A percentile compares a stretch with the other conserved stretches of the same genome.
These are phyloP conservation scores for Limonium bicolor DNA, from an alignment of 148 eudicot genomes.

Conservation along the genomic window DNA sequence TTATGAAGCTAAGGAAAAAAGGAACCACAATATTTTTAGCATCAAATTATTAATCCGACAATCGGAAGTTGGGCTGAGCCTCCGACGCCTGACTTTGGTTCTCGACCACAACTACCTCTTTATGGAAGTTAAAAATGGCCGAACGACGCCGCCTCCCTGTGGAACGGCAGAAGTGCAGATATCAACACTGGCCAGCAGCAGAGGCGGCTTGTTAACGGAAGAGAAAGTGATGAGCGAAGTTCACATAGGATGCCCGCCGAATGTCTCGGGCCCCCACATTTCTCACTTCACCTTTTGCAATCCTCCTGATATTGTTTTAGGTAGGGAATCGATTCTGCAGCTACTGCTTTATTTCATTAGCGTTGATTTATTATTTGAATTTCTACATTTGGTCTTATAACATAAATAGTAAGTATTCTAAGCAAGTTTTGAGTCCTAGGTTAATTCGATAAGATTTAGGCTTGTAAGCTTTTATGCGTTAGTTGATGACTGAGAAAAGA, in stretches of 20 bases:
- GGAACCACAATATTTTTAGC: too few relatives aligned
- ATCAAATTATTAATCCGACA: too few relatives aligned
- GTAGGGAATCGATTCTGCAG: too few relatives aligned
- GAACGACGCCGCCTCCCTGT: background rate
- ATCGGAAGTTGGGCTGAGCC: too few relatives aligned
- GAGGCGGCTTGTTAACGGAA: constrained; percentile 12
- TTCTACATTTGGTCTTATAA: too few relatives aligned
- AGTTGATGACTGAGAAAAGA: constrained; percentile 12
- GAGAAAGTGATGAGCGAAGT: constrained; percentile 86
- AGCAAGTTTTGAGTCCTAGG: too few relatives aligned
- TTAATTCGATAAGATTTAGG: too few relatives aligned
- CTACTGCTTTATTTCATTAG: background rate
- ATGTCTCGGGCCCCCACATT: constrained; percentile 32
- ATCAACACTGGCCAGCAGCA: background rate
- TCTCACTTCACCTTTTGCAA: constrained; percentile 57
- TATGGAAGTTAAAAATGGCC: too few relatives aligned
- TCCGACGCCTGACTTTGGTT: too few relatives aligned
- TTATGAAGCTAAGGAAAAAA: too few relatives aligned
- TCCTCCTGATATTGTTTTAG: constrained; percentile 24
- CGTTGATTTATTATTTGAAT: background rate
- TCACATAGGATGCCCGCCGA: constrained; percentile 82
- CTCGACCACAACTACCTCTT: too few relatives aligned
- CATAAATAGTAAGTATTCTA: too few relatives aligned
- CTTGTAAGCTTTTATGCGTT: constrained; percentile 2
- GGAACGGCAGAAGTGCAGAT: constrained; percentile 1